Percentiles rank a stretch among this genome's conserved stretches.
Conservation (phyloP, 345 rosid genomes). For the Hibiscus syriacus region DNA sequence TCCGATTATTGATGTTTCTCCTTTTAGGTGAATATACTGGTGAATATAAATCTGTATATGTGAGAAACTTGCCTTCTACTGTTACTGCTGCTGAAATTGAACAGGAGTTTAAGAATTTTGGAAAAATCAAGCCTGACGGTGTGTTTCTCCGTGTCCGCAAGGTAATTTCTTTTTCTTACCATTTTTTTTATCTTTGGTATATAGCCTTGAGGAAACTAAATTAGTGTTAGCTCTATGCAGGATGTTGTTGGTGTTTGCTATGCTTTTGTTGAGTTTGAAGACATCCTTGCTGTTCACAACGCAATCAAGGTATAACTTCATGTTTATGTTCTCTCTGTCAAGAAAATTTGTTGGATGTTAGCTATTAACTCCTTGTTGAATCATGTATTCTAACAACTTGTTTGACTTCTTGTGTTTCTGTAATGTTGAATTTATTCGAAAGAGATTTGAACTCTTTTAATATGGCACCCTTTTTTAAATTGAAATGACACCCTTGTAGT, state of each 20-base stretch:
- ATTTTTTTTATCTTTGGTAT: neutral
- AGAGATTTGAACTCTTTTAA: neutral
- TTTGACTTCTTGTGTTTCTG: neutral
- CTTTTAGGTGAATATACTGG: conserved; percentile 53
- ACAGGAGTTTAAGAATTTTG: conserved; percentile 77
- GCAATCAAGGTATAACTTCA: conserved; percentile 71
- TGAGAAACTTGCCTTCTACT: conserved; percentile 83
- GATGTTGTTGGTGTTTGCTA: conserved; percentile 90
- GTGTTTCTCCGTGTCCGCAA: conserved; percentile 82
- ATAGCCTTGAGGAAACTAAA: conserved; percentile 10
- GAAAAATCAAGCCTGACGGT: conserved; percentile 81
- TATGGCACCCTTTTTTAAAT: neutral
- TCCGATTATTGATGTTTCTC: conserved; percentile 20
- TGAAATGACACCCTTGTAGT: too few species aligned
- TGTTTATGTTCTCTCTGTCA: neutral
- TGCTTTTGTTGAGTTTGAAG: conserved; percentile 97
- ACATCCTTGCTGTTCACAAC: conserved; percentile 70
- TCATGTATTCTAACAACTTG: neutral
- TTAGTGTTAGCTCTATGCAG: conserved; percentile 30
- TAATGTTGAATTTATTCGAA: neutral
- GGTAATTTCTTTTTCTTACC: conserved; percentile 30
- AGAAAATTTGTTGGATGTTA: neutral
- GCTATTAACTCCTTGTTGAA: neutral
- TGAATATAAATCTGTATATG: conserved; percentile 78
- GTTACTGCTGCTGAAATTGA: conserved; percentile 77